Evolutionary conservation across 2,329 filamentous ascomycete genomes (phyloP).

Genomic region (Sphaerostilbella broomeana): DNA sequence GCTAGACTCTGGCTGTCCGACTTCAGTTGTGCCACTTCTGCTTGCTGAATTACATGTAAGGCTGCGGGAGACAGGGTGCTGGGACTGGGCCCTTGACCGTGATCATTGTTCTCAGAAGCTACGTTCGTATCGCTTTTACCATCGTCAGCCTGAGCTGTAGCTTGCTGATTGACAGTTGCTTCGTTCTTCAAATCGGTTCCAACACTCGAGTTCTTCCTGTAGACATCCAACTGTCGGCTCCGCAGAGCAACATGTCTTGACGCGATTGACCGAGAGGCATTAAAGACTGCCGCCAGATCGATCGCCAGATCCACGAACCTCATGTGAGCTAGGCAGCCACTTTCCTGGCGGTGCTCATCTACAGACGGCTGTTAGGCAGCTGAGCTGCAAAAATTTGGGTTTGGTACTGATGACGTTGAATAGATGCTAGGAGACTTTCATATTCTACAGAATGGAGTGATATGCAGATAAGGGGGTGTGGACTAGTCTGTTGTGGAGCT

Average conservation of each 20-base stretch:
- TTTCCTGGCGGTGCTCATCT: too few relatives aligned
- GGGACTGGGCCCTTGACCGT: neutral
- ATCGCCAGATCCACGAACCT: conserved; percentile 58
- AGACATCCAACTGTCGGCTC: conserved; percentile 46
- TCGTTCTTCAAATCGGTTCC: conserved; percentile 28
- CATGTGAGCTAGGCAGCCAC: conserved; percentile 36
- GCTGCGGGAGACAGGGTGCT: too few relatives aligned
- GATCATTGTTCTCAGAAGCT: neutral
- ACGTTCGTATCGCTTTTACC: neutral
- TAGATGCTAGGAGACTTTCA: too few relatives aligned
- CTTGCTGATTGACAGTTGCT: conserved; percentile 3
- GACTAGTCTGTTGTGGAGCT: too few relatives aligned
- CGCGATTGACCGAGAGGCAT: conserved; percentile 62
- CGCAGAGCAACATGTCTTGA: conserved; percentile 55
- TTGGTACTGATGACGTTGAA: too few relatives aligned
- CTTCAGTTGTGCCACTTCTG: neutral
- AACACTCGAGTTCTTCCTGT: conserved; percentile 40
- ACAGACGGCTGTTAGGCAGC: too few relatives aligned
- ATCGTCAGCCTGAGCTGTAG: neutral
- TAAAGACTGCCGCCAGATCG: conserved; percentile 64
- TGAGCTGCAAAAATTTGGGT: too few relatives aligned
- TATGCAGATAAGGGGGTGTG: too few relatives aligned
- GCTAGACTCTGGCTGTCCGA: neutral
- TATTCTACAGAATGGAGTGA: too few relatives aligned
- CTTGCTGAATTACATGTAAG: too few relatives aligned